Evolutionary conservation across 108 stramenopile genomes (phyloP), one percentile per base, ranked within the genome.

Genomic region (Discostella stelligeroides): DNA sequence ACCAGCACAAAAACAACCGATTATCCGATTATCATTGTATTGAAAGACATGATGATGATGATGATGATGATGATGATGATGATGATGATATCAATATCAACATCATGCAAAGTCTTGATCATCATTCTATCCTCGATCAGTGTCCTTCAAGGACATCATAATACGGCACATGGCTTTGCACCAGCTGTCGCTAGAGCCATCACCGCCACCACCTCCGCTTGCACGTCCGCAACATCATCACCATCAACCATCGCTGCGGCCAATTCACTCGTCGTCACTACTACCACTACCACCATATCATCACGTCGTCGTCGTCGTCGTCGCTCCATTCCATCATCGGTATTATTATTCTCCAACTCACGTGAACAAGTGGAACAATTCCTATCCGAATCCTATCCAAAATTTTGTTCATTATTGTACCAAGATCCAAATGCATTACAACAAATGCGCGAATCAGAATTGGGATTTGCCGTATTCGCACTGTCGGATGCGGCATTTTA

Each of bases 381-480:
- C 70, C 57, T 70, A 7, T 42, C 30, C 40, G 38, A 50, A 7
- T 20, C 45, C 28, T 62, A 61, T 53, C 60, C 70, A 4, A 29
- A 47, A 62, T 70, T 70, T 30, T 70, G 59, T 37, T 51, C 34
- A 21, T 38, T 70, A 23, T 48, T 70, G 11, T 34, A 48, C 7
- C 23, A 60, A 51, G 41, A 62, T 70, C 70, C 70, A 13, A 37
- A 23, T 7, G 59, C 60, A 1, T 59, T 70, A 17, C 15, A 70
- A 9, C 60, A 46, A 27, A 70, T 70, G 57, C 70, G 70, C 7
- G 34, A 39, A 25, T 70, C 70, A n/a, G n/a, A 43, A 24, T 23
- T 48, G 7, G 70, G 70, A 29, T 70, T 51, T 47, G 59, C 70
- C 1, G 49, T 70, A 0, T 70, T 70, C 41, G 70, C 60, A 1